Evolutionary conservation across 768 basidiomycete genomes (phyloP), one percentile per base, ranked within the genome.

Genomic region (Tylopilus plumbeoviolaceoides): DNA sequence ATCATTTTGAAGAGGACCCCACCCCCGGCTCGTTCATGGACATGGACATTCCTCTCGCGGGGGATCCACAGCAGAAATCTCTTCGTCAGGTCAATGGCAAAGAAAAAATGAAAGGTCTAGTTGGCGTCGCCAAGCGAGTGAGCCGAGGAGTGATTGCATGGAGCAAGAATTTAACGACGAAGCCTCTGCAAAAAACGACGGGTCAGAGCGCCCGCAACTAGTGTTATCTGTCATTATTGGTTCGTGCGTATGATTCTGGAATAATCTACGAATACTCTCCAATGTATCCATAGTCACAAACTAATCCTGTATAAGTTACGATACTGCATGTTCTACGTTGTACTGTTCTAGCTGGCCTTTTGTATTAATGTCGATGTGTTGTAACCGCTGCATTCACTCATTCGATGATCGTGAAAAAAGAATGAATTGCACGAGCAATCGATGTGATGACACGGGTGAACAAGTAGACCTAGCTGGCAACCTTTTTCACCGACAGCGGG

Each of bases 401-500:
- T 15, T 12, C 20, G 5, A n/a, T 12, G 11, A n/a, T 9, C 5
- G 9, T 9, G 5, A 36, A n/a, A 25, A 18, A 47, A 5, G 39
- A 11, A 44, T 33, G 38, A 14, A 30, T 30, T 31, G 9, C 28
- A 23, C 30, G 28, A 11, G 30, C 23, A 8, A 30, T 30, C 23
- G 2, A 30, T 30, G 28, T 10, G 28, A 7, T 30, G 7, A 30
- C 28, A 23, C 23, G 5, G 23, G 23, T 23, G 23, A 27, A 40
- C 15, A 21, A 18, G 28, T 14, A 20, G 21, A 23, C 5, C 48
- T 54, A 66, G 27, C 39, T 54, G 52, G 21, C 53, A 38, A 71
- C 27, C 56, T 73, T 55, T 44, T 70, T 75, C 53, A 87, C 75
- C 42, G 78, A 57, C 41, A 87, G 58, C 7, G 86, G 85, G 47